A percentile compares a stretch with the other conserved stretches of the same genome.
phyloP scores from a whole-genome alignment of 2,329 filamentous ascomycete genomes.

The Alternaria ethzedia region DNA sequence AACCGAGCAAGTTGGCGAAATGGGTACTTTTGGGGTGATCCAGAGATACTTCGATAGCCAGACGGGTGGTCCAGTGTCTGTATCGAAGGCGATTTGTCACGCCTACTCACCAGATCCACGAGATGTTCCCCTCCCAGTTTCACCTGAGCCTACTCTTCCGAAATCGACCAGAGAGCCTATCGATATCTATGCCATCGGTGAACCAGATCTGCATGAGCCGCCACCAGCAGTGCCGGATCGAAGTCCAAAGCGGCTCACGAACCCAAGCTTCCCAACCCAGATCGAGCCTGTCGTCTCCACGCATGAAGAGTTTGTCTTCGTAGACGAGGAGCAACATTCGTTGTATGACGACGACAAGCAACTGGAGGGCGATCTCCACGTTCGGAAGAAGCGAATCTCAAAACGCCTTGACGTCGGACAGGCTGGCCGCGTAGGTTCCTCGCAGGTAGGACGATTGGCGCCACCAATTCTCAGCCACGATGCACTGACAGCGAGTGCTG shows the following conservation, averaged over 20 bases:
- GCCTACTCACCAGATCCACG: constrained; percentile 18
- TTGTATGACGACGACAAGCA: constrained; percentile 23
- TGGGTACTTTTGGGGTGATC: constrained; percentile 36
- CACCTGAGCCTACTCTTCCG: constrained; percentile 10
- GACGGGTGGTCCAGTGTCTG: constrained; percentile 16
- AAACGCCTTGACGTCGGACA: constrained; percentile 14
- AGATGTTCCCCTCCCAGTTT: constrained; percentile 16
- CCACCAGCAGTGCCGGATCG: constrained; percentile 31
- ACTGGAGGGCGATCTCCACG: constrained; percentile 12
- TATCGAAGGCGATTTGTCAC: constrained; percentile 12
- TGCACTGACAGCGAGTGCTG: constrained; percentile 34
- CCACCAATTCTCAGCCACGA: constrained; percentile 43
- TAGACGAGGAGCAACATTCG: constrained; percentile 31
- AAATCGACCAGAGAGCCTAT: constrained; percentile 14
- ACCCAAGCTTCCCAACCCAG: constrained; percentile 20
- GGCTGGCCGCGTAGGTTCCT: constrained; percentile 24
- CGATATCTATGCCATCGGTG: constrained; percentile 22
- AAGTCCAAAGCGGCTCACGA: constrained; percentile 32
- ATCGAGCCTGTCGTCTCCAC: constrained; percentile 19
- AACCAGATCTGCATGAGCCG: constrained; percentile 19
- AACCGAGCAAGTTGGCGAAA: constrained; percentile 26
- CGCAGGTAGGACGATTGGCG: constrained; percentile 33
- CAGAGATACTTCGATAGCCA: constrained; percentile 41
- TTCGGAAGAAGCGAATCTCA: constrained; percentile 16
- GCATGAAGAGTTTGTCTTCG: constrained; percentile 31